Conservation (phyloP, 2,329 filamentous ascomycete genomes). For the Cytospora paraplurivora region DNA sequence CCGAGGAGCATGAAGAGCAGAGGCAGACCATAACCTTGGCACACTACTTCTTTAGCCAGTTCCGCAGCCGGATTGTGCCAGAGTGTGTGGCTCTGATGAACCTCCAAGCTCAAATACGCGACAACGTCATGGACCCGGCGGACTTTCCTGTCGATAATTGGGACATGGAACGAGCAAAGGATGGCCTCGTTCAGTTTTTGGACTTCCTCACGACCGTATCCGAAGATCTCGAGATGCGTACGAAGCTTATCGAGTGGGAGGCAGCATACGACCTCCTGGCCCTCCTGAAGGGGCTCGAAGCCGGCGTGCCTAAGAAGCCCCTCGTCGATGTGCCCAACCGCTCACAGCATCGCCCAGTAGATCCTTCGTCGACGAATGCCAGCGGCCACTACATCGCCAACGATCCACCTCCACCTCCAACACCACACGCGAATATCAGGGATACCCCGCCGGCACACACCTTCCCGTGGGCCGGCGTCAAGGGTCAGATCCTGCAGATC, state of each 20-base stretch:
- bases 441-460: conserved; percentile 51
- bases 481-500: conserved; percentile 89
- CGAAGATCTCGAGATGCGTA: conserved; percentile 80
- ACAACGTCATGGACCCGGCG: conserved; percentile 71
- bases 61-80: conserved; percentile 88
- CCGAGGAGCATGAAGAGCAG: conserved; percentile 54
- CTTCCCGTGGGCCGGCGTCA: conserved; percentile 73
- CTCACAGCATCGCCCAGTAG: conserved; percentile 41
- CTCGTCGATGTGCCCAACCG: conserved; percentile 53
- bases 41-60: conserved; percentile 90
- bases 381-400: conserved; percentile 37
- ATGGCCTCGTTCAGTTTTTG: conserved; percentile 90
- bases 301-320: conserved; percentile 81
- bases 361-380: conserved; percentile 38
- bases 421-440: conserved; percentile 58
- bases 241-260: conserved; percentile 88
- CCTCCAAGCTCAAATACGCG: conserved; percentile 85
- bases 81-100: conserved; percentile 95
- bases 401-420: conserved; percentile 46
- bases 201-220: conserved; percentile 91
- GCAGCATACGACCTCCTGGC: conserved; percentile 86
- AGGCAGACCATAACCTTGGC: conserved; percentile 64
- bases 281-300: conserved; percentile 82
- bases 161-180: conserved; percentile 97
- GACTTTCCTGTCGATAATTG: conserved; percentile 94